Conservation (phyloP, 164 flowering plant genomes). For the Vitis vinifera region DNA sequence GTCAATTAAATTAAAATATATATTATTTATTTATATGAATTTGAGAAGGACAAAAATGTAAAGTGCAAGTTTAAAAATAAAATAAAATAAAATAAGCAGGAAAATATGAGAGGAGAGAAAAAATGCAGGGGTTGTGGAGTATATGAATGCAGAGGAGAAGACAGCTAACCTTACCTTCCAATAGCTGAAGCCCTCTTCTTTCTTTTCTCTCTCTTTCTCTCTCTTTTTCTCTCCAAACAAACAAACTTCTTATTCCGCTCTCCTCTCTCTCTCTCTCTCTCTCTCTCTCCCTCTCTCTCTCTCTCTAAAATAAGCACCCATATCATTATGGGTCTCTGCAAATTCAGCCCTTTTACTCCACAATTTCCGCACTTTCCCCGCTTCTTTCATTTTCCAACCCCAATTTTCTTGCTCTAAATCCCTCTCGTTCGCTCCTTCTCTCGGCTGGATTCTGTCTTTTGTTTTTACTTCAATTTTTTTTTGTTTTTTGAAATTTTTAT, state of each 20-base stretch:
- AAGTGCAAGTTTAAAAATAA: too few species aligned
- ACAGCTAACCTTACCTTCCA: too few species aligned
- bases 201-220: not conserved
- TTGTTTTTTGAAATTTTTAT: too few species aligned
- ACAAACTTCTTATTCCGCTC: conserved; percentile 21
- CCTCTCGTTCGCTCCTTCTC: too few species aligned
- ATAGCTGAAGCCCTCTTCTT: too few species aligned
- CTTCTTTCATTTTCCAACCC: not conserved
- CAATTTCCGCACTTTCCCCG: conserved; percentile 2
- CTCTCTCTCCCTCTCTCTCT: conserved; percentile 18
- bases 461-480: conserved; percentile 2
- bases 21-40: too few species aligned
- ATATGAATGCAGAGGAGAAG: too few species aligned
- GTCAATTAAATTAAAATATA: too few species aligned
- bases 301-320: conserved; percentile 9
- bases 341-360: conserved; percentile 7
- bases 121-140: too few species aligned
- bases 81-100: too few species aligned
- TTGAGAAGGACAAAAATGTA: too few species aligned
- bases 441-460: not conserved
- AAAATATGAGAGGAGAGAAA: too few species aligned
- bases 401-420: not conserved
- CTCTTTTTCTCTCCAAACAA: conserved; percentile 15
- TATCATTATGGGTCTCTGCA: not conserved
- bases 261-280: conserved; percentile 9